Percentiles rank a stretch among this genome's conserved stretches.
Conservation (phyloP, 73 alveolate genomes). For the Symbiodinium natans region DNA sequence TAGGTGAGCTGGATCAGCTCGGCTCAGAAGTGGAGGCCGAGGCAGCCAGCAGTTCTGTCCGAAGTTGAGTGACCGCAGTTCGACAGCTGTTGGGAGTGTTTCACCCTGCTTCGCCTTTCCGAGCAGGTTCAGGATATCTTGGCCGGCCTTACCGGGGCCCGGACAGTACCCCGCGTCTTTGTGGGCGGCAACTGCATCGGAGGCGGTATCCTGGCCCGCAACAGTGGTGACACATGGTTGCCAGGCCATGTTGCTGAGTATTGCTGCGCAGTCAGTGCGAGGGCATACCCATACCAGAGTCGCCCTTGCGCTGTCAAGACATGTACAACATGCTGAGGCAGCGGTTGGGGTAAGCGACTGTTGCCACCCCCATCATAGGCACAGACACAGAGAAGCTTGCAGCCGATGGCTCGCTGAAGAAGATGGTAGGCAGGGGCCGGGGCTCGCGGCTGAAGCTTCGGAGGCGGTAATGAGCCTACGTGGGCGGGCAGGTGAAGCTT, state of each 20-base stretch:
- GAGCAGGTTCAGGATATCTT: conserved; percentile 63
- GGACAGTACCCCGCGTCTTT: conserved; percentile 93
- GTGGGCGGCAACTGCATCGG: conserved; percentile 85
- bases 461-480: too few relatives aligned
- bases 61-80: too few relatives aligned
- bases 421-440: conserved; percentile 35
- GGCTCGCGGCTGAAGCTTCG: too few relatives aligned
- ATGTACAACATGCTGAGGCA: too few relatives aligned
- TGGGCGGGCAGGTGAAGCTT: conserved; percentile 50
- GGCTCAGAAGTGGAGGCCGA: conserved; percentile 70
- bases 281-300: too few relatives aligned
- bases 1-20: conserved; percentile 66
- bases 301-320: too few relatives aligned
- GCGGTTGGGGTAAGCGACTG: too few relatives aligned
- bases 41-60: conserved; percentile 8
- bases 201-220: conserved; percentile 25
- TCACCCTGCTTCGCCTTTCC: neutral
- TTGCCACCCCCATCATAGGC: too few relatives aligned
- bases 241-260: too few relatives aligned
- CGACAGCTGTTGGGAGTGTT: too few relatives aligned
- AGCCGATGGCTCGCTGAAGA: conserved; percentile 56
- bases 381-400: conserved; percentile 65
- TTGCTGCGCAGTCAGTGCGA: neutral
- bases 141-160: conserved; percentile 65
- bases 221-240: too few relatives aligned